Evolutionary conservation across 2,329 filamentous ascomycete species (phyloP).

Genomic region (Colletotrichum sp.): DNA sequence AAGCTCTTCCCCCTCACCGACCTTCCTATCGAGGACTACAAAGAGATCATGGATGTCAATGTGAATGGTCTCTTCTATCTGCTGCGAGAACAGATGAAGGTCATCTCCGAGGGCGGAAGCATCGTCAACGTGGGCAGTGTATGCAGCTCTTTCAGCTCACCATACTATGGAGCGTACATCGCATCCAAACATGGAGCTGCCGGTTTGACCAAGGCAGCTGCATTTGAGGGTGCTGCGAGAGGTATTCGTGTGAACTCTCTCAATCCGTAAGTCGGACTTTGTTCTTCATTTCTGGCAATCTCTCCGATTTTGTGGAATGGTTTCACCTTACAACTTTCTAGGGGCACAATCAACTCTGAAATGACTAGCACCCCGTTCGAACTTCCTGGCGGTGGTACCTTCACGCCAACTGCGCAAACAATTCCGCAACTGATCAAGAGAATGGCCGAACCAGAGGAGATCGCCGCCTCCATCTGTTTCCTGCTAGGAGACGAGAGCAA

Average conservation of each 20-base stretch:
- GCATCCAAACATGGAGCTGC: constrained; percentile 43
- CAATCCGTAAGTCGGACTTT: not conserved
- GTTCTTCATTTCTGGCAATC: too few species aligned
- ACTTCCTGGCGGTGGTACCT: constrained; percentile 20
- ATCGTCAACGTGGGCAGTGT: constrained; percentile 50
- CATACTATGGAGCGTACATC: constrained; percentile 34
- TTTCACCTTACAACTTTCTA: constrained; percentile 1
- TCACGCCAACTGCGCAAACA: constrained; percentile 3
- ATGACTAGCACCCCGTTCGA: constrained; percentile 31
- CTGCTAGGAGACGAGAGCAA: constrained; percentile 36
- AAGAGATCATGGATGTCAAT: constrained; percentile 24
- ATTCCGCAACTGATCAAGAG: constrained; percentile 31
- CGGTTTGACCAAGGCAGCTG: constrained; percentile 41
- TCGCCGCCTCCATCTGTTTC: constrained; percentile 32
- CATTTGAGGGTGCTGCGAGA: constrained; percentile 39
- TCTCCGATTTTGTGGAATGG: too few species aligned
- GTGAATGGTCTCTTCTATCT: constrained; percentile 26
- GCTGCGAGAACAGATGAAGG: constrained; percentile 25
- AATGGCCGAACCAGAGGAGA: constrained; percentile 30
- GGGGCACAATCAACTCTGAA: constrained; percentile 30
- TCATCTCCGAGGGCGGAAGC: constrained; percentile 37
- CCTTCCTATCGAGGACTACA: constrained; percentile 24
- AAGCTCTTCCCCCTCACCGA: constrained; percentile 26
- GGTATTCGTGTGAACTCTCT: constrained; percentile 25
- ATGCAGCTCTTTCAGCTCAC: constrained; percentile 25